Conservation (phyloP, 768 basidiomycete species). For the Suillus clintonianus region DNA sequence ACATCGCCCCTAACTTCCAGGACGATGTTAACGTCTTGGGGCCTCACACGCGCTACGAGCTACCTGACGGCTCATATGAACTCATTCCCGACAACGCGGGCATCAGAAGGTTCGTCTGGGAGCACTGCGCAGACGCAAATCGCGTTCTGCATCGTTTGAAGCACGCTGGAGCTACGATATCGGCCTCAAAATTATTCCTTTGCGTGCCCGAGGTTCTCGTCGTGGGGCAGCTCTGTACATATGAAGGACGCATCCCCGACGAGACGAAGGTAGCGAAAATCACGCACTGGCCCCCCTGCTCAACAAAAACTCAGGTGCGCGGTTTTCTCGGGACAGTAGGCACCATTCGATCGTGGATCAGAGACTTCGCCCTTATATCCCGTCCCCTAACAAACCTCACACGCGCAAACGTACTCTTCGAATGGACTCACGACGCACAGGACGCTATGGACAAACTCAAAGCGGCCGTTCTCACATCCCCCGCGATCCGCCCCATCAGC, state of each 20-base stretch:
- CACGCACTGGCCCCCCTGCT: conserved; percentile 23
- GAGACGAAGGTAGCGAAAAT: conserved; percentile 7
- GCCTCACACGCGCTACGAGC: too few relatives aligned
- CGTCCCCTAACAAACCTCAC: conserved; percentile 21
- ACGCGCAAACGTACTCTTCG: too few relatives aligned
- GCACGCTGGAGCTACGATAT: conserved; percentile 39
- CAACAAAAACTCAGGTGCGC: conserved; percentile 21
- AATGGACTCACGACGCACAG: too few relatives aligned
- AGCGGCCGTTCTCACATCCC: too few relatives aligned
- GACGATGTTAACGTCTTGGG: too few relatives aligned
- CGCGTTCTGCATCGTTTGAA: conserved; percentile 35
- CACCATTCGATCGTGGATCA: conserved; percentile 30
- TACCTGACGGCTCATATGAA: conserved; percentile 9
- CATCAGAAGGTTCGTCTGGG: conserved; percentile 24
- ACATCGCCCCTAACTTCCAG: too few relatives aligned
- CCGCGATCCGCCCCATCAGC: conserved; percentile 34
- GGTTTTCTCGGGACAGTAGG: conserved; percentile 35
- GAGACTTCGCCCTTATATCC: conserved; percentile 25
- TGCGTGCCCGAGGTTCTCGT: conserved; percentile 21
- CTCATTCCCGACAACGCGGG: conserved; percentile 14
- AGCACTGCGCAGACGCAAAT: conserved; percentile 37
- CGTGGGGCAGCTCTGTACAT: conserved; percentile 28
- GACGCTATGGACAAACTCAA: too few relatives aligned
- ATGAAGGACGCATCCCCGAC: conserved; percentile 31
- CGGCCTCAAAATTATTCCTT: conserved; percentile 34